Conservation (phyloP, 2,329 filamentous ascomycete genomes). For the Aspergillus terreus region DNA sequence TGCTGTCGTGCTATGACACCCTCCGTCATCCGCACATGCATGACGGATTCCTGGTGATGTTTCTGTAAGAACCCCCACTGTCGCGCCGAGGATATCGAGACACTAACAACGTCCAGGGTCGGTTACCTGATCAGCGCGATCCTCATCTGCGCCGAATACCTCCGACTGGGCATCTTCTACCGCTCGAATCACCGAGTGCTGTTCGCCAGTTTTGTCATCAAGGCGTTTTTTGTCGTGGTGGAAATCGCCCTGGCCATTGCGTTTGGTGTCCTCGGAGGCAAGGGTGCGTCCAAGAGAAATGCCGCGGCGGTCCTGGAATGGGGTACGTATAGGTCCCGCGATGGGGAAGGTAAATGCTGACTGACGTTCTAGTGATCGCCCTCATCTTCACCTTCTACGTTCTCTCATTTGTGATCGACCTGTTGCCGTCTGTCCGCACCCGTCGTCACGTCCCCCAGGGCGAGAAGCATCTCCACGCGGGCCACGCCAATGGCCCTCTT, state of each 20-base stretch:
- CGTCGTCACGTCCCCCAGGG: conserved; percentile 47
- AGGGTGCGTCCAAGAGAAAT: conserved; percentile 49
- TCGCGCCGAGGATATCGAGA: not conserved
- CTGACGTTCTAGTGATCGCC: conserved; percentile 52
- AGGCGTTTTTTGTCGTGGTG: conserved; percentile 76
- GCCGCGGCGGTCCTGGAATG: conserved; percentile 75
- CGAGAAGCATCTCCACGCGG: conserved; percentile 31
- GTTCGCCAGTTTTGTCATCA: conserved; percentile 78
- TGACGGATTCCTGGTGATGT: conserved; percentile 72
- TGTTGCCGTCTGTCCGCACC: conserved; percentile 71
- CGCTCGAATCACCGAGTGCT: conserved; percentile 67
- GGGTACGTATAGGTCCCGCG: conserved; percentile 32
- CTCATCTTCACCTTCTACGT: conserved; percentile 87
- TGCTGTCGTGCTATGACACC: conserved; percentile 84
- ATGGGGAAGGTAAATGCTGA: not conserved
- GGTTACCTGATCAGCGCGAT: conserved; percentile 84
- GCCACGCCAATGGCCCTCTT: conserved; percentile 10
- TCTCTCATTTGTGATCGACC: conserved; percentile 80
- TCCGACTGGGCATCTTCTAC: conserved; percentile 76
- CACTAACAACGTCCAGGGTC: conserved; percentile 32
- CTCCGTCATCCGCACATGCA: conserved; percentile 64
- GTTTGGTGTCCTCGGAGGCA: conserved; percentile 57
- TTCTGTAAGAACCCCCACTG: conserved; percentile 53
- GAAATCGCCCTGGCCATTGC: conserved; percentile 65
- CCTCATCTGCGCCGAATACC: conserved; percentile 87